Percentiles rank a stretch among this genome's conserved stretches.
These are phyloP conservation scores for Starmera caribaea DNA, from an alignment of 805 yeast genomes.

Conservation along the genomic window DNA sequence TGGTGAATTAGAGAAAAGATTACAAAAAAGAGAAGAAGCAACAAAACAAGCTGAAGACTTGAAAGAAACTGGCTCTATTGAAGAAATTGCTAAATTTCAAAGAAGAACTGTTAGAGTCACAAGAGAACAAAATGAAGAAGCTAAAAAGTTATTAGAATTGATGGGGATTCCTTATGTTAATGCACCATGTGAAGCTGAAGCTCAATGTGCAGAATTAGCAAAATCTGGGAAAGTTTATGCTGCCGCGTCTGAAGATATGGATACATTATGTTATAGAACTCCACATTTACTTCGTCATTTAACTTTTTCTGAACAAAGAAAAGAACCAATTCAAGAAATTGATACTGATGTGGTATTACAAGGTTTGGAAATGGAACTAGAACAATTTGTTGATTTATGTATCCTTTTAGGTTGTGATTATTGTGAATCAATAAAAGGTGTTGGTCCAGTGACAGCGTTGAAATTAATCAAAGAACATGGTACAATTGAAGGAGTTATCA, in stretches of 20 bases:
- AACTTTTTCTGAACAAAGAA: slow-evolving; percentile 90
- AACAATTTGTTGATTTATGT: slow-evolving; percentile 82
- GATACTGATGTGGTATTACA: slow-evolving; percentile 57
- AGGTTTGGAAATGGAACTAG: slow-evolving; percentile 64
- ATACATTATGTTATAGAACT: slow-evolving; percentile 86
- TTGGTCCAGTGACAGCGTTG: slow-evolving; percentile 92
- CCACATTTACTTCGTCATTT: slow-evolving; percentile 78
- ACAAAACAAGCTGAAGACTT: slow-evolving; percentile 62
- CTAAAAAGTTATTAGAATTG: slow-evolving; percentile 62
- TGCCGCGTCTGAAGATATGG: slow-evolving; percentile 99
- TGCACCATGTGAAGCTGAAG: slow-evolving; percentile 98
- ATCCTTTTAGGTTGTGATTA: slow-evolving; percentile 95
- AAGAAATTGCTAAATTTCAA: slow-evolving; percentile 67
- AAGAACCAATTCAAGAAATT: slow-evolving; percentile 84
- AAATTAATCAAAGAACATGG: slow-evolving; percentile 83
- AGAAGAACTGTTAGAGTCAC: slow-evolving; percentile 86
- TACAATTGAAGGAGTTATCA: slow-evolving; percentile 69
- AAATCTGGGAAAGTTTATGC: slow-evolving; percentile 87
- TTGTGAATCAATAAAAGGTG: slow-evolving; percentile 89
- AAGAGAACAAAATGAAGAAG: slow-evolving; percentile 88
- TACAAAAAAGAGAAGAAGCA: slow-evolving; percentile 75
- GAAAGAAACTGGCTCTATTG: slow-evolving; percentile 72
- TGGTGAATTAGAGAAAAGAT: slow-evolving; percentile 84
- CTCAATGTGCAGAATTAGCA: slow-evolving; percentile 94
- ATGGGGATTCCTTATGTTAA: slow-evolving; percentile 95